A percentile compares a stretch with the other conserved stretches of the same genome.
These are phyloP conservation scores for Gossypium ekmanianum DNA, from an alignment of 345 rosid genomes.

Conservation along the genomic window DNA sequence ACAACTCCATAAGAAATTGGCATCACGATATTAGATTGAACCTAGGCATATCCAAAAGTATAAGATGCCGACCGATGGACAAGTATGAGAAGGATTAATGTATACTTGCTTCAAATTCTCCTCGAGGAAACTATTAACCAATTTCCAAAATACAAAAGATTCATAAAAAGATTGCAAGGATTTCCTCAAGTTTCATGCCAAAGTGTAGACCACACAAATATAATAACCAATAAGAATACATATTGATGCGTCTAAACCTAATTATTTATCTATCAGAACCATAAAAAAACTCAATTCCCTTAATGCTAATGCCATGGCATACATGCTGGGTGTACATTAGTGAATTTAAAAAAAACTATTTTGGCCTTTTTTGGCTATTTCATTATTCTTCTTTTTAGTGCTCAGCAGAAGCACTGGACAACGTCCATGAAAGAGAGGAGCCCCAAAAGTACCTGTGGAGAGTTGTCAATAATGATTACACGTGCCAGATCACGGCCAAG, in stretches of 20 bases:
- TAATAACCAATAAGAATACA: neutral
- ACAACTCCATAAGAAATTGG: neutral
- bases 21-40: neutral
- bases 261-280: neutral
- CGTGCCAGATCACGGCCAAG: constrained; percentile 93
- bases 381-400: too few species aligned
- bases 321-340: neutral
- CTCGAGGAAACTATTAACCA: neutral
- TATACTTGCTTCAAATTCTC: neutral
- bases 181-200: constrained; percentile 1
- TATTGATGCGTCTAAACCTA: neutral
- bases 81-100: neutral
- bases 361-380: neutral
- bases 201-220: neutral
- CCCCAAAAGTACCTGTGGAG: constrained; percentile 76
- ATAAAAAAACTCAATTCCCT: neutral
- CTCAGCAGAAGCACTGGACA: neutral
- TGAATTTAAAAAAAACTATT: neutral
- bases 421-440: neutral
- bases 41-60: neutral
- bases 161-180: neutral
- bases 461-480: constrained; percentile 86
- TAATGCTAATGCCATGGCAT: neutral
- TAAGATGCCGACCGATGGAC: neutral
- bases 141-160: neutral